Conservation (phyloP, 2,329 filamentous ascomycete species). For the Simplicillium aogashimaense region DNA sequence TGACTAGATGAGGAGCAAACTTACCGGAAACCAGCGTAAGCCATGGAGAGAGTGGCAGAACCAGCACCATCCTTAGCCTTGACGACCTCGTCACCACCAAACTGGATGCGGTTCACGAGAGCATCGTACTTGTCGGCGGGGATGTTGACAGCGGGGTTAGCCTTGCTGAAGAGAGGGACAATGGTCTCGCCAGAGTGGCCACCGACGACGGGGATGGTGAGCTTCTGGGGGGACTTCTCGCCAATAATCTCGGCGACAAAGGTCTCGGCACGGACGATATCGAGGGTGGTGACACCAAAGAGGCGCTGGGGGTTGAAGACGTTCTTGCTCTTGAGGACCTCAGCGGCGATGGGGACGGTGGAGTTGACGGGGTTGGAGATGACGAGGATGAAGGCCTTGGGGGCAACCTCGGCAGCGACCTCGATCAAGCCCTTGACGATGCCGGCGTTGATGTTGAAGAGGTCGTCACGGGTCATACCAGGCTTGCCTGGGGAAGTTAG, state of each 20-base stretch:
- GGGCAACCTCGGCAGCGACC: conserved; percentile 75
- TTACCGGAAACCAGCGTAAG: conserved; percentile 87
- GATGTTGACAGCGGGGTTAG: conserved; percentile 68
- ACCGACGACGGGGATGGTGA: conserved; percentile 85
- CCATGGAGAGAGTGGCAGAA: conserved; percentile 89
- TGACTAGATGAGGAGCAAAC: conserved; percentile 13
- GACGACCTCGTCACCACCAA: conserved; percentile 95
- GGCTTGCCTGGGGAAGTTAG: conserved; percentile 65
- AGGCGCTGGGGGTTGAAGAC: conserved; percentile 94
- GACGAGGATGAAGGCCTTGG: conserved; percentile 90
- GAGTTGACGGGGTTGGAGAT: conserved; percentile 99
- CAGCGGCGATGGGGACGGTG: conserved; percentile 92
- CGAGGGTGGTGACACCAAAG: conserved; percentile 96
- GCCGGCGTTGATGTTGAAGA: conserved; percentile 99
- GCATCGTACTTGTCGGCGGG: conserved; percentile 84
- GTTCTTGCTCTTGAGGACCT: conserved; percentile 86
- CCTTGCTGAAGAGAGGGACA: conserved; percentile 92
- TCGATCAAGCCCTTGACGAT: conserved; percentile 93
- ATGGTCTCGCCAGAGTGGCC: conserved; percentile 98
- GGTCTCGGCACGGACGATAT: conserved; percentile 95
- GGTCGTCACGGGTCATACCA: conserved; percentile 97
- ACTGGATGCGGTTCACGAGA: conserved; percentile 91
- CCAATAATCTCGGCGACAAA: conserved; percentile 83
- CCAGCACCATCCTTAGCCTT: conserved; percentile 89
- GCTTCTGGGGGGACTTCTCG: conserved; percentile 71